Percentiles rank a stretch among this genome's conserved stretches.
phyloP scores from a whole-genome alignment of 1,284 basidiomycete genomes.

The Cryptococcus maquisensis region DNA sequence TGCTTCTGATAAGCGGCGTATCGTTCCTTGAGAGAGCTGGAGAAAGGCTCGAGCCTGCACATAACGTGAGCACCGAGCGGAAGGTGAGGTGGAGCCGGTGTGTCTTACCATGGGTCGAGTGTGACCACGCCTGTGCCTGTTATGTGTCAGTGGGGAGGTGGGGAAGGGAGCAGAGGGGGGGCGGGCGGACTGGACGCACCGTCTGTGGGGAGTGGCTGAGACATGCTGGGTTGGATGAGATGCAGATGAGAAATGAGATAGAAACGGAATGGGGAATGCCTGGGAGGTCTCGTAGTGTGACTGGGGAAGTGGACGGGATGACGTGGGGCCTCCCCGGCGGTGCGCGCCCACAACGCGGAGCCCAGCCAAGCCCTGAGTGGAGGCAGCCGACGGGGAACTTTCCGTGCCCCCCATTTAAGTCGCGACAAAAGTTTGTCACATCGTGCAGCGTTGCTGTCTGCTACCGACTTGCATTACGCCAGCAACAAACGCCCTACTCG shows the following conservation, averaged over 20 bases:
- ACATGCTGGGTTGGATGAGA: background rate
- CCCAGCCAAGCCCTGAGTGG: no score
- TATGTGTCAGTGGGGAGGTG: background rate
- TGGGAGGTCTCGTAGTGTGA: no score
- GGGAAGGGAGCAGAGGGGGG: background rate
- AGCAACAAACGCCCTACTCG: no score
- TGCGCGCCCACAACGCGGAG: no score
- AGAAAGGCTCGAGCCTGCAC: slow-evolving; percentile 65
- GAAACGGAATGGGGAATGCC: background rate
- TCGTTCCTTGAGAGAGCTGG: slow-evolving; percentile 66
- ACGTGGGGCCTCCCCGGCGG: no score
- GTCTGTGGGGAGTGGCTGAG: slow-evolving; percentile 3
- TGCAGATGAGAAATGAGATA: background rate
- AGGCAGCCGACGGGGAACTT: no score
- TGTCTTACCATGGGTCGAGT: slow-evolving; percentile 42
- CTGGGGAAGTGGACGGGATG: background rate
- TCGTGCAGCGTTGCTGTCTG: no score
- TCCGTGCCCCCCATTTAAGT: no score
- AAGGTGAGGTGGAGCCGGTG: background rate
- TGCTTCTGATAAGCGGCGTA: slow-evolving; percentile 68
- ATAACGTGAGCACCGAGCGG: background rate
- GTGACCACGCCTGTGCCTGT: slow-evolving; percentile 42
- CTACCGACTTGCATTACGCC: no score
- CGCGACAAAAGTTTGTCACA: no score
- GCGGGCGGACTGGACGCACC: slow-evolving; percentile 6